These are phyloP conservation scores for Pulveroboletus sp. DNA, from an alignment of 1,284 basidiomycete genomes.

Conservation along the genomic window DNA sequence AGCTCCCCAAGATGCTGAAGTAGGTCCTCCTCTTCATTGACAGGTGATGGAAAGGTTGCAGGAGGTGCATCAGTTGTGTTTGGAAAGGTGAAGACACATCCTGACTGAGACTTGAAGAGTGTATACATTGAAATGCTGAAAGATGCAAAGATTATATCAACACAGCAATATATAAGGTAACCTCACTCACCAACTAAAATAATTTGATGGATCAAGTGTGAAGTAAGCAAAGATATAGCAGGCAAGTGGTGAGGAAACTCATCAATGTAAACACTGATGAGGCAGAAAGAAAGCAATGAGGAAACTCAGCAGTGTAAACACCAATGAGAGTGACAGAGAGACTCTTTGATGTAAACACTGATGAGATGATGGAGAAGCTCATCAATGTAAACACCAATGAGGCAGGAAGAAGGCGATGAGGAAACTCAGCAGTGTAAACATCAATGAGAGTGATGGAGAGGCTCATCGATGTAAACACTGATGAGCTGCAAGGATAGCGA, in stretches of 20 bases:
- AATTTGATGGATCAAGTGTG: too few species aligned
- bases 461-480: background rate
- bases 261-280: background rate
- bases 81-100: background rate
- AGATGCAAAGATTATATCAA: background rate
- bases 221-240: background rate
- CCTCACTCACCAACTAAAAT: too few species aligned
- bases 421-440: background rate
- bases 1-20: background rate
- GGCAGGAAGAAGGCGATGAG: too few species aligned
- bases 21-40: background rate
- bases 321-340: background rate
- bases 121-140: background rate
- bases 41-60: background rate
- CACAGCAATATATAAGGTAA: background rate
- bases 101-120: background rate
- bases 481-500: too few species aligned
- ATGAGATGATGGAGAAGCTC: background rate
- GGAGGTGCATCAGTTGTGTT: background rate
- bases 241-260: background rate
- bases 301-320: background rate
- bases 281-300: background rate
- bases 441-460: too few species aligned
- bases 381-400: background rate
- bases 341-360: too few species aligned